phyloP scores from a whole-genome alignment of 805 yeast genomes.

The Maudiozyma bulderi region DNA sequence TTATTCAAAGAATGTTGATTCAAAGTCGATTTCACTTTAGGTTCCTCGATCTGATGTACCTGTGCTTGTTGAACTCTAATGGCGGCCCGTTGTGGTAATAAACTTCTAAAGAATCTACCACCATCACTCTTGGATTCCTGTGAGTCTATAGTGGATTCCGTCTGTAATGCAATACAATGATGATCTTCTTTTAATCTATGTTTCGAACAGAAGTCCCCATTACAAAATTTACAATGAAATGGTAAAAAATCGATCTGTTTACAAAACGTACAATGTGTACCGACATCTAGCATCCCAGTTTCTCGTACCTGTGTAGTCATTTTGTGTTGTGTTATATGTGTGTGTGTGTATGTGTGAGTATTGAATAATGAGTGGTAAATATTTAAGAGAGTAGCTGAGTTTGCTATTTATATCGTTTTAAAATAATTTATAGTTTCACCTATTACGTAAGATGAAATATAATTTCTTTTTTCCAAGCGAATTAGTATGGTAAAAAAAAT shows the following conservation, averaged over 20 bases:
- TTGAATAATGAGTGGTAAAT: neutral
- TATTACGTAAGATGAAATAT: too few species aligned
- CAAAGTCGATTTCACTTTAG: constrained; percentile 7
- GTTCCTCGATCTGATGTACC: neutral
- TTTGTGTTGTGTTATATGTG: neutral
- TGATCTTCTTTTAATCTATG: constrained; percentile 24
- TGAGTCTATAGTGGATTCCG: neutral
- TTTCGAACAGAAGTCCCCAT: constrained; percentile 22
- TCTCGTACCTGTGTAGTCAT: neutral
- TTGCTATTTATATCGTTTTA: too few species aligned
- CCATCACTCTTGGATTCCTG: constrained; percentile 4
- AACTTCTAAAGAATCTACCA: constrained; percentile 18
- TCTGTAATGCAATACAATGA: constrained; percentile 12
- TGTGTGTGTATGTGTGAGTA: neutral
- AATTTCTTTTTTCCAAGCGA: too few species aligned
- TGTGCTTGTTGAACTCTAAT: constrained; percentile 10
- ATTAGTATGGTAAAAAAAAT: too few species aligned
- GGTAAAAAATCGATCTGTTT: constrained; percentile 28
- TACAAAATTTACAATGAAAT: constrained; percentile 24
- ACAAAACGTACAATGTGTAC: constrained; percentile 27
- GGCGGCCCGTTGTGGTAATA: constrained; percentile 24
- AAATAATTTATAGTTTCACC: too few species aligned
- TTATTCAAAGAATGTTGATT: constrained; percentile 19
- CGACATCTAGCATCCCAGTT: constrained; percentile 29
- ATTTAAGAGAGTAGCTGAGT: neutral